A percentile compares a stretch with the other conserved stretches of the same genome.
Conservation (phyloP, 768 basidiomycete genomes). For the Termitomyces sp. region DNA sequence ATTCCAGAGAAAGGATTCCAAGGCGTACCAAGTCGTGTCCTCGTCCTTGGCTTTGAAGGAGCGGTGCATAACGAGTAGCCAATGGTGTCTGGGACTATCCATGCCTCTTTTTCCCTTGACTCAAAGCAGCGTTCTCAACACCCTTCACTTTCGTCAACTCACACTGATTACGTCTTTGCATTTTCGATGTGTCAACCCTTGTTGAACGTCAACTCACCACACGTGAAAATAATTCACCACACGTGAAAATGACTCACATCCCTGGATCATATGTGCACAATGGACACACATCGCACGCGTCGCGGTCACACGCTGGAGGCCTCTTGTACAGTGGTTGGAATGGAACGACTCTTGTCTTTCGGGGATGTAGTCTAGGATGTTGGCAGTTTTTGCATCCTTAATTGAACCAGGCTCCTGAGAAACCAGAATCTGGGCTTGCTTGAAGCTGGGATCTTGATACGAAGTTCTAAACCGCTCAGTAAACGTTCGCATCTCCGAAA, state of each 20-base stretch:
- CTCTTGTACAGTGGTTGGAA: neutral
- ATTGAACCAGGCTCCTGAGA: neutral
- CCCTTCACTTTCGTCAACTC: neutral
- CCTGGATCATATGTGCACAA: conserved; percentile 7
- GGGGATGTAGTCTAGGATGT: too few species aligned
- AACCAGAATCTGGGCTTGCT: neutral
- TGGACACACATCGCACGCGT: conserved; percentile 3
- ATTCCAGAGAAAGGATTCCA: too few species aligned
- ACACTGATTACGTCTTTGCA: neutral
- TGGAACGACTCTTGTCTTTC: neutral
- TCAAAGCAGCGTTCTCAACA: neutral
- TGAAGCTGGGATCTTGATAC: neutral
- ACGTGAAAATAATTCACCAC: conserved; percentile 7
- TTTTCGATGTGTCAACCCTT: neutral
- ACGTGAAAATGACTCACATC: conserved; percentile 6
- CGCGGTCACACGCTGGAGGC: conserved; percentile 6
- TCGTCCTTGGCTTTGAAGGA: neutral
- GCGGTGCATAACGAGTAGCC: neutral
- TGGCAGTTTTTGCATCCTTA: neutral
- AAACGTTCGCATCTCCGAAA: too few species aligned
- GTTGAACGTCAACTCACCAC: neutral
- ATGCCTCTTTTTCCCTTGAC: neutral
- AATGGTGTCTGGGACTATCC: neutral
- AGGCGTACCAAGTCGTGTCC: neutral
- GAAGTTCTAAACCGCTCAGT: neutral